Base-by-base conservation (phyloP, 495 filamentous ascomycete species). In the Rhypophila decipiens region DNA sequence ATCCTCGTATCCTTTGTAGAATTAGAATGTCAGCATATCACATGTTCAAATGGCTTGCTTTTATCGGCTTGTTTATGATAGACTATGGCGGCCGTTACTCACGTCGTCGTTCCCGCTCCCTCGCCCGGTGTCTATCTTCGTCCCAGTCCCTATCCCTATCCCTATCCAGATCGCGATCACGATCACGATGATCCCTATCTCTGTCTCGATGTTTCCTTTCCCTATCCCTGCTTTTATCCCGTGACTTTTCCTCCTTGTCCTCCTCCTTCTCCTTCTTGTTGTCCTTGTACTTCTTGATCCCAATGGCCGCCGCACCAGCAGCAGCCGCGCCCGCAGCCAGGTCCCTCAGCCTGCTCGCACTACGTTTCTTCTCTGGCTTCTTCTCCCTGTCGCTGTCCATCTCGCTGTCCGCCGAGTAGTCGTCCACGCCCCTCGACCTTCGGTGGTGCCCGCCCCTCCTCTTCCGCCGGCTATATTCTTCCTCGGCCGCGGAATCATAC, bases 251-350 rank as follows among this genome's bases (percentile, higher is more conserved):
- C 50, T 55, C 58, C 18, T 64, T 56, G 36, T 44, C 56, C 21
- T 63, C 57, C 22, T 59, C 56, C 42, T 69, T 64, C 27, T 67
- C 66, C 55, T 69, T 72, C 19, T 61, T 61, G n/a, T 52, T 59
- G 3, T 88, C 84, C 50, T 76, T 77, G 39, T 76, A 80, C 60
- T 88, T 85, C 49, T 79, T 85, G 15, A 88, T 80, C n/a, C 86
- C 86, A 50, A 90, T 74, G 4, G 84, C 89, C 12, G 86, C 82
- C 1, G 84, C 87, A 17, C 79, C 83, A 20, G 86, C 83, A 23
- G 78, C 85, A 22, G 84, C 70, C 5, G 79, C 87, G 2, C 78
- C 85, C 19, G 77, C 79, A 38, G 85, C 83, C n/a, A 87, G 46
- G 35, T 82, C 77, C 22, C 82, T 74, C 33, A 83, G 72, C 45